Base-by-base conservation (phyloP, 2,329 filamentous ascomycete genomes). In the Periconia macrospinosa region DNA sequence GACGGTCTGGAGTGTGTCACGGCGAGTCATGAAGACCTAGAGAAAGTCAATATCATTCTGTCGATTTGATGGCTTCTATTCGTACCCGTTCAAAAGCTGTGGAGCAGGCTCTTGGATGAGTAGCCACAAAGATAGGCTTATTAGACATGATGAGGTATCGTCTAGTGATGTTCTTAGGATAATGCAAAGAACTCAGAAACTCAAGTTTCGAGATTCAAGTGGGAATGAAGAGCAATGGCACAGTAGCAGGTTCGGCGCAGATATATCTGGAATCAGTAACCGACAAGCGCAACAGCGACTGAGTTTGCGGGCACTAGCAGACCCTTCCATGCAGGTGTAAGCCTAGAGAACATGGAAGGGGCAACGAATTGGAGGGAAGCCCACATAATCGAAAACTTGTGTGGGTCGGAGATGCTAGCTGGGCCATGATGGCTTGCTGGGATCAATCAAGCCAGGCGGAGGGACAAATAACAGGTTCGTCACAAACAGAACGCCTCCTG, bases 21-120 rank as follows among this genome's bases (percentile, higher is more conserved):
- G 84, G 63, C 91, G 89, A 65, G 92, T 96, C 93, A 97, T 97
- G 76, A 99, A 97, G 61, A 97, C 92, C 71, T 74, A 49, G 13
- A 23, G 54, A 27, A 27, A 42, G 23, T 41, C 41, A 45, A 13
- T 41, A 37, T 45, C 30, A 44, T 5, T 42, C 18, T 17, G 30
- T 6, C 27, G 27, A 49, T 41, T 37, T 19, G 57, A 43, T 43
- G 40, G 23, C 11, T 47, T 52, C 30, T 41, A 30, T 17, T 58
- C 82, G 70, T 81, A 95, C 93, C 76, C 93, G 83, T 81, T 99
- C 94, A 78, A 97, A 99, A 30, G 94, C 94, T 46, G 94, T 97
- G 53, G 92, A 97, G 80, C 92, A 97, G 60, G 93, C 91, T 76
- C 94, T 84, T 35, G 94, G 94, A 76, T 97, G 93, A 66, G 94